phyloP scores from a whole-genome alignment of 805 yeast genomes.

The Spencermartinsiella europaea region DNA sequence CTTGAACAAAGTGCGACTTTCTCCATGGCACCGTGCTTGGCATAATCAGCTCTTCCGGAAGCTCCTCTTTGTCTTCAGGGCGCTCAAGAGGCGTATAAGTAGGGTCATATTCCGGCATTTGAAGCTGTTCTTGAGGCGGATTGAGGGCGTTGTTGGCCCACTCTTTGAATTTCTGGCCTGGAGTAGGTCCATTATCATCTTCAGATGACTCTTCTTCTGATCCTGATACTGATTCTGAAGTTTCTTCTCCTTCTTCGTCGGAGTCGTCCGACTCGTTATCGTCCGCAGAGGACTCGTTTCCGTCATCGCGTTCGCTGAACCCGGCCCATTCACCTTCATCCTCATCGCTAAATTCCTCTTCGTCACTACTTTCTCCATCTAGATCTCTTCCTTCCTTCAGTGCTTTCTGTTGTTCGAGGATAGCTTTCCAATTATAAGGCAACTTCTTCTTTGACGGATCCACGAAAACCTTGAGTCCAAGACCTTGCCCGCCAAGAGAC shows the following conservation, averaged over 20 bases:
- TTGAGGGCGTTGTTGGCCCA: constrained; percentile 83
- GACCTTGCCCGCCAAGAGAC: constrained; percentile 52
- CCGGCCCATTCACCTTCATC: constrained; percentile 27
- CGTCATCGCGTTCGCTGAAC: constrained; percentile 25
- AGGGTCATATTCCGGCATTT: constrained; percentile 43
- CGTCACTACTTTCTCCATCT: constrained; percentile 23
- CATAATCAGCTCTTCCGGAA: constrained; percentile 55
- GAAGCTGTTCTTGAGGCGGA: constrained; percentile 56
- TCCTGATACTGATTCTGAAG: constrained; percentile 23
- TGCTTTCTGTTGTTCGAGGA: constrained; percentile 40
- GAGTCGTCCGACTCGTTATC: constrained; percentile 12
- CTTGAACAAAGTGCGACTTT: constrained; percentile 62
- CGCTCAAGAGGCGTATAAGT: constrained; percentile 54
- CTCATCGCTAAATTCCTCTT: constrained; percentile 17
- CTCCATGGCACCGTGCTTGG: constrained; percentile 50
- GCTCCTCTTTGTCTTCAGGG: constrained; percentile 66
- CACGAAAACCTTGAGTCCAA: constrained; percentile 39
- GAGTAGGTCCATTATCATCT: constrained; percentile 18
- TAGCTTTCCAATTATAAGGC: constrained; percentile 71
- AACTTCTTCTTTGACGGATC: constrained; percentile 35
- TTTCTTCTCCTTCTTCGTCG: constrained; percentile 8
- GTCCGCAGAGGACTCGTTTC: constrained; percentile 25
- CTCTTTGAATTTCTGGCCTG: constrained; percentile 49
- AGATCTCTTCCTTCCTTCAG: constrained; percentile 30
- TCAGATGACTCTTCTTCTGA: constrained; percentile 20